These are phyloP conservation scores for Avena insularis DNA, from an alignment of 176 grass and related monocot species.

Conservation along the genomic window DNA sequence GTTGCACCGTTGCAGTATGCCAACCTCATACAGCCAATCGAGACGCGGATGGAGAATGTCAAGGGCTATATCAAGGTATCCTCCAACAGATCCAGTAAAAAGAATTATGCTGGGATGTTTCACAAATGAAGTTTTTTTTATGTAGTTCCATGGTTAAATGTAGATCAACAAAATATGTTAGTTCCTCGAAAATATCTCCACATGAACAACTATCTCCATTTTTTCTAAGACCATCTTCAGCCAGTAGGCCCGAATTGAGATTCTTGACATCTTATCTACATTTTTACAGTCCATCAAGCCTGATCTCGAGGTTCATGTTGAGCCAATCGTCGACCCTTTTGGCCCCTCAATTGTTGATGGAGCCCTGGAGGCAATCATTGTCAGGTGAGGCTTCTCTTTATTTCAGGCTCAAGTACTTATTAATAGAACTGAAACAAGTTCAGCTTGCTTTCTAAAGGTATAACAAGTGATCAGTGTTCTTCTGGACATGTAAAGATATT, in stretches of 20 bases:
- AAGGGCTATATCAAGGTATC: constrained; percentile 89
- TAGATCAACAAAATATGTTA: not conserved
- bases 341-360: constrained; percentile 79
- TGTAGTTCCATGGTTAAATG: too few relatives aligned
- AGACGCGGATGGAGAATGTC: constrained; percentile 78
- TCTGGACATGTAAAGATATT: not conserved
- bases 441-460: not conserved
- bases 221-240: not conserved
- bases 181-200: not conserved
- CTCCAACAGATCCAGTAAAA: not conserved
- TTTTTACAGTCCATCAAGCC: constrained; percentile 77
- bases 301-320: constrained; percentile 58
- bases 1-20: constrained; percentile 82
- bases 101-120: not conserved
- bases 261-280: not conserved
- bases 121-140: too few relatives aligned
- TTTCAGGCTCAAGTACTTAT: not conserved
- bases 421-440: not conserved
- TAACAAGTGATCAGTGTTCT: not conserved
- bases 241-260: not conserved
- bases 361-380: constrained; percentile 80
- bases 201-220: not conserved
- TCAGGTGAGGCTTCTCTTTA: constrained; percentile 61
- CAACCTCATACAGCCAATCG: constrained; percentile 82
- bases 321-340: constrained; percentile 79